Base-by-base conservation (phyloP, 495 filamentous ascomycete genomes). In the Penicillium argentinense region DNA sequence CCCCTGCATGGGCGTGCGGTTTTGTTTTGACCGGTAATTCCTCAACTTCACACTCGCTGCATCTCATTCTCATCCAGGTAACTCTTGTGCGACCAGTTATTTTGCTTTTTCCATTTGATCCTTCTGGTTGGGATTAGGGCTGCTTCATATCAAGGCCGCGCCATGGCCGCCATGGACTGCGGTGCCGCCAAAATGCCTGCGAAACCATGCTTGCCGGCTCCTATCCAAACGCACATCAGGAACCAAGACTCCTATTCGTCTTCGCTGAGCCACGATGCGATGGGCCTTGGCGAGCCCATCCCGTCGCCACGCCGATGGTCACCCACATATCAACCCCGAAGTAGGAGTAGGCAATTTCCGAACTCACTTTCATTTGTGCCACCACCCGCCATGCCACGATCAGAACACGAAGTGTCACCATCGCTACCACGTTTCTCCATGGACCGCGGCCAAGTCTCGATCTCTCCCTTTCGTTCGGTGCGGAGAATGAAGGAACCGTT, bases 401-500 rank as follows among this genome's bases (percentile, higher is more conserved):
- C 42, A 29, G 60, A 63, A 14, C 49, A 60, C 36, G 69, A 73
- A 25, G 60, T 59, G 39, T 63, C 63, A 5, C 53, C 57, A 17
- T 49, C 60, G n/a, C 49, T 61, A 26, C 30, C 57, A 12, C 53
- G 61, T 46, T 56, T 66, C 16, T 51, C 57, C 17, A 45, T 47
- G 17, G 64, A 65, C 27, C 67, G 67, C 2, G 51, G 42, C 2
- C 37, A 58, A 12, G 50, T 57, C 28, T 62, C 40, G 21, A 64
- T 71, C 27, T 75, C 71, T 18, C 72, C 71, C 0, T 73, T 73
- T 40, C 71, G 71, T 16, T 74, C 72, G 1, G 72, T 76, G n/a
- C 59, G 68, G 12, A 66, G 56, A 43, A 76, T 76, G 71, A 73
- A 73, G 39, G 64, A 74, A 39, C 71, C 71, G 6, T 72, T 76